Percentiles rank a stretch among this genome's conserved stretches.
These are phyloP conservation scores for Pleomassaria siparia DNA, from an alignment of 2,329 filamentous ascomycete genomes.

Conservation along the genomic window DNA sequence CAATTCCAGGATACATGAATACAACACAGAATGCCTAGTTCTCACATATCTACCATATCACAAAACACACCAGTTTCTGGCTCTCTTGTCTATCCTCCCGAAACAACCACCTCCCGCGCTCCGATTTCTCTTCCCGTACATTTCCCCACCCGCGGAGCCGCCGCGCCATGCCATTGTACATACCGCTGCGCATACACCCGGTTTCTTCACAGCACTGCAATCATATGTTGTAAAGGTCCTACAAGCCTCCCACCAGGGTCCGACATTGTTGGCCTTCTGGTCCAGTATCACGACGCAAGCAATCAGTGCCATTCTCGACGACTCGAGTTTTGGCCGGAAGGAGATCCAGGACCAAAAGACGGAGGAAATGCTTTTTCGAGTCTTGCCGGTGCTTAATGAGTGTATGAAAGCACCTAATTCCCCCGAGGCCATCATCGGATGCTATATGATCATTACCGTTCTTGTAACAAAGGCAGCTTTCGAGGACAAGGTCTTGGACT, in stretches of 20 bases:
- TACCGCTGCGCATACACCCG: conserved; percentile 74
- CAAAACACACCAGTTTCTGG: conserved; percentile 78
- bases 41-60: conserved; percentile 93
- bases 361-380: conserved; percentile 71
- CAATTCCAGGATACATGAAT: conserved; percentile 74
- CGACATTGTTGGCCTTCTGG: conserved; percentile 85
- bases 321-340: conserved; percentile 71
- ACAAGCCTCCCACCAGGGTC: conserved; percentile 70
- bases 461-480: conserved; percentile 81
- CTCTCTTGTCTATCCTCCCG: conserved; percentile 84
- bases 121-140: conserved; percentile 84
- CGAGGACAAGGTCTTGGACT: conserved; percentile 76
- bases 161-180: conserved; percentile 82
- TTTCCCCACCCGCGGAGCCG: conserved; percentile 71
- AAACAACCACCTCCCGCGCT: conserved; percentile 72
- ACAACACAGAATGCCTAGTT: conserved; percentile 77
- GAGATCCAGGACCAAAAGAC: conserved; percentile 78
- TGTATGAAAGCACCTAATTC: conserved; percentile 74
- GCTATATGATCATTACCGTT: conserved; percentile 87
- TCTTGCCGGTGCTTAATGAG: conserved; percentile 71
- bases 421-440: conserved; percentile 78
- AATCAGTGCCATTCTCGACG: conserved; percentile 78
- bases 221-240: conserved; percentile 76
- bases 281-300: conserved; percentile 84
- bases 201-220: conserved; percentile 76